phyloP scores from a whole-genome alignment of 2,329 filamentous ascomycete species.

The Albifimbria verrucaria region DNA sequence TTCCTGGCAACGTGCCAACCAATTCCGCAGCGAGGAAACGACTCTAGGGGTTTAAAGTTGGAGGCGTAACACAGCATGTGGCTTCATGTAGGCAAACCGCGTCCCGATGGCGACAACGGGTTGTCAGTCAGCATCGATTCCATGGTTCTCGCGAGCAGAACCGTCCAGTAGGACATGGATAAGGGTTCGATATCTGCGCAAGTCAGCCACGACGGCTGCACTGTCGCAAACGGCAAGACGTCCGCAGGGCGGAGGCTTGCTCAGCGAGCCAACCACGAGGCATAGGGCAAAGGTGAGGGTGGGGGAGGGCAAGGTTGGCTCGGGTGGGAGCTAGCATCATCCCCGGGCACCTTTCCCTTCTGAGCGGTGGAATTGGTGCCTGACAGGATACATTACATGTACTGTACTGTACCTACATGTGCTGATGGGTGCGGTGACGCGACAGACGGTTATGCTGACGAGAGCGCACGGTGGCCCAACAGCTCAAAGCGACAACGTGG shows the following conservation, averaged over 20 bases:
- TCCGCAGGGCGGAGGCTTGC: not conserved
- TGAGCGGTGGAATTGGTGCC: not conserved
- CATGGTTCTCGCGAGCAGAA: not conserved
- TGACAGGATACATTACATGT: no score
- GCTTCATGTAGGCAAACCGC: not conserved
- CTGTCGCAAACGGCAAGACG: not conserved
- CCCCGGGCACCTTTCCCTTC: not conserved
- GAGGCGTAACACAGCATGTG: not conserved
- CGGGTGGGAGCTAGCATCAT: not conserved
- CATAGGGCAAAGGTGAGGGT: not conserved
- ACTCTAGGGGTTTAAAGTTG: not conserved
- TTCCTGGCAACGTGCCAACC: not conserved
- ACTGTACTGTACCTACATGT: no score
- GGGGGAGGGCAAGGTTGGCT: not conserved
- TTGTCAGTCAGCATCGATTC: constrained; percentile 3
- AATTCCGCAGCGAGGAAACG: not conserved
- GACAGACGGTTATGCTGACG: not conserved
- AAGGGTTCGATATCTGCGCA: not conserved
- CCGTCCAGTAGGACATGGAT: not conserved
- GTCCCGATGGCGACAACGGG: not conserved
- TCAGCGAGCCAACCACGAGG: not conserved
- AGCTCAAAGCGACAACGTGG: not conserved
- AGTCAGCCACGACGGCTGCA: not conserved
- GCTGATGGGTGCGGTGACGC: not conserved
- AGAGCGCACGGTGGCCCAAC: not conserved